Conservation (phyloP, 148 eudicot genomes). For the Arctostaphylos glauca region DNA sequence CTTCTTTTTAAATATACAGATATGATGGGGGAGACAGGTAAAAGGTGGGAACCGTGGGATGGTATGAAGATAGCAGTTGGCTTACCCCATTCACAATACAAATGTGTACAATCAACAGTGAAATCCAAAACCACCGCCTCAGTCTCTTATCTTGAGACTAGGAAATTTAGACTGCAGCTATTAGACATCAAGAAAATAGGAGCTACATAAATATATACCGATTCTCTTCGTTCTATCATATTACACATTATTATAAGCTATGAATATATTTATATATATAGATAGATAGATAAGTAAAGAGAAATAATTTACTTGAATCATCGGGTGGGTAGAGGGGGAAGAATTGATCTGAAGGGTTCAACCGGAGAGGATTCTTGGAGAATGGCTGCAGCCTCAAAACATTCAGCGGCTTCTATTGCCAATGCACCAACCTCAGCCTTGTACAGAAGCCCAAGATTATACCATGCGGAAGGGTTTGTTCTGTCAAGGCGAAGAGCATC, state of each 20-base stretch:
- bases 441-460: slow-evolving; percentile 64
- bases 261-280: neutral
- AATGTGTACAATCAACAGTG: neutral
- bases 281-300: neutral
- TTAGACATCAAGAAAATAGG: neutral
- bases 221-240: neutral
- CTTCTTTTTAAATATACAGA: too few species aligned
- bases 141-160: neutral
- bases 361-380: slow-evolving; percentile 70
- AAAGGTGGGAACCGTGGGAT: neutral
- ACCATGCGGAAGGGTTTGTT: slow-evolving; percentile 74
- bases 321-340: neutral
- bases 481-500: slow-evolving; percentile 73
- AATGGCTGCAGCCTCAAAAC: slow-evolving; percentile 80
- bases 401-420: slow-evolving; percentile 57
- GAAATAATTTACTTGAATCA: neutral
- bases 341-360: slow-evolving; percentile 60
- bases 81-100: neutral
- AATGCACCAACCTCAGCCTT: slow-evolving; percentile 47
- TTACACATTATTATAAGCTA: neutral
- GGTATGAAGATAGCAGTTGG: neutral
- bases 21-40: too few species aligned
- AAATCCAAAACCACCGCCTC: neutral
- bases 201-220: neutral
- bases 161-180: neutral